Base-by-base conservation (phyloP, 192 early-diverging fungal genomes). In the Mortierella alpina region DNA sequence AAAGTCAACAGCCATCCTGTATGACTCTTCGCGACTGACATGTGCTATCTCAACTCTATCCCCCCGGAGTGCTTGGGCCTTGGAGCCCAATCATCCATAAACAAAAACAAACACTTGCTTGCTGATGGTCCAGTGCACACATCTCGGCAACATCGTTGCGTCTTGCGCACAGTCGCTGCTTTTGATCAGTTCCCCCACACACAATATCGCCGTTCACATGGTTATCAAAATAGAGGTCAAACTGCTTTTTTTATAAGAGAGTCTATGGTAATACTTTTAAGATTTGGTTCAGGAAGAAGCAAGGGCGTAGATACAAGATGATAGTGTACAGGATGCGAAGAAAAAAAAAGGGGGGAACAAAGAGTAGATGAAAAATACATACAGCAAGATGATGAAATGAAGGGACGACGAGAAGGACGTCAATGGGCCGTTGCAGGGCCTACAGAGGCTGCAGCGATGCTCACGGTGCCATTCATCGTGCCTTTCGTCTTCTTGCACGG, bases 381-480 rank as follows among this genome's bases (percentile, higher is more conserved):
- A 40, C 44, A 50, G 18, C 8, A 9, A 42, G 41, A 54, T 42
- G 55, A 53, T n/a, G n/a, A n/a, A n/a, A n/a, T n/a, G n/a, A 53
- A 5, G 64, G 15, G 18, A 54, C 7, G 9, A 12, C 22, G 22
- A 49, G 50, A 63, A 18, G 15, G 9, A 51, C 31, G 14, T 48
- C 55, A 72, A 45, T 52, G 17, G 13, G 62, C 31, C 20, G 44
- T 23, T 54, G 51, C 42, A 22, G 50, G 17, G 7, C 22, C 49
- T 4, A 41, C 18, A 6, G 57, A 52, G 39, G 71, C 71, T 11
- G 56, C 63, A 9, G 71, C 18, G 47, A 73, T 55, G 53, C 62
- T 59, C 11, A 73, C 45, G 17, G 55, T 52, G 7, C 60, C 70
- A 44, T 72, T 61, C 45, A 55, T 6, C 40, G 52, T 10, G 6